Conservation (phyloP, 2,329 filamentous ascomycete species). For the Didymella exigua region DNA sequence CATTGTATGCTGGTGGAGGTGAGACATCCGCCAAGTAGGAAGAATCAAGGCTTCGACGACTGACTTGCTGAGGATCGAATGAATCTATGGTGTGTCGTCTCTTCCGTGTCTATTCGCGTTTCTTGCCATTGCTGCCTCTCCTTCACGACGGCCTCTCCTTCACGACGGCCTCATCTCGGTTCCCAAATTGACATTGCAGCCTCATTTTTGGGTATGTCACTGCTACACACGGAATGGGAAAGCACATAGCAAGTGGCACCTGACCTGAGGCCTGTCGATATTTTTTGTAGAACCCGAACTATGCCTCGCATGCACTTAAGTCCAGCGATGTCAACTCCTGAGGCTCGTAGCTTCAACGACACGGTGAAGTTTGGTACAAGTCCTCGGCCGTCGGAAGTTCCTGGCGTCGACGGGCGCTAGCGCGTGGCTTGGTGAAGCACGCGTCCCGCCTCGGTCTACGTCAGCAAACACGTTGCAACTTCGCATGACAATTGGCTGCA, state of each 20-base stretch:
- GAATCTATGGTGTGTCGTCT: too few species aligned
- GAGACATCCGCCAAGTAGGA: too few species aligned
- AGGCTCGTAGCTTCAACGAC: not conserved
- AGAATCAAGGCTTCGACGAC: too few species aligned
- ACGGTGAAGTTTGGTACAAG: not conserved
- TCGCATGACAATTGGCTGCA: slow-evolving; percentile 34
- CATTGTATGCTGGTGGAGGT: too few species aligned
- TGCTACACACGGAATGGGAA: not conserved
- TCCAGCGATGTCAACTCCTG: not conserved
- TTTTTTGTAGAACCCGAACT: not conserved
- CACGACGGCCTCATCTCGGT: not conserved
- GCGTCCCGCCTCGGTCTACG: slow-evolving; percentile 23
- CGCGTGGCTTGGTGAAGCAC: slow-evolving; percentile 12
- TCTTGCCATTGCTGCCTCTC: too few species aligned
- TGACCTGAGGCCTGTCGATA: too few species aligned
- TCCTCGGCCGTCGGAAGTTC: not conserved
- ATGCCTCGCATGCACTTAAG: not conserved
- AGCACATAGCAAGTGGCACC: too few species aligned
- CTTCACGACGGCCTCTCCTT: not conserved
- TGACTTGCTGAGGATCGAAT: too few species aligned
- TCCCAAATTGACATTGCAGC: not conserved
- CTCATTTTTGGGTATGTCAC: not conserved
- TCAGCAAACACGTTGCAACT: slow-evolving; percentile 48
- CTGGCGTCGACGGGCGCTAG: slow-evolving; percentile 14
- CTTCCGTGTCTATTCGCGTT: too few species aligned